A percentile compares a stretch with the other conserved stretches of the same genome.
Conservation (phyloP, 805 yeast species). For the Candida michaelii region DNA sequence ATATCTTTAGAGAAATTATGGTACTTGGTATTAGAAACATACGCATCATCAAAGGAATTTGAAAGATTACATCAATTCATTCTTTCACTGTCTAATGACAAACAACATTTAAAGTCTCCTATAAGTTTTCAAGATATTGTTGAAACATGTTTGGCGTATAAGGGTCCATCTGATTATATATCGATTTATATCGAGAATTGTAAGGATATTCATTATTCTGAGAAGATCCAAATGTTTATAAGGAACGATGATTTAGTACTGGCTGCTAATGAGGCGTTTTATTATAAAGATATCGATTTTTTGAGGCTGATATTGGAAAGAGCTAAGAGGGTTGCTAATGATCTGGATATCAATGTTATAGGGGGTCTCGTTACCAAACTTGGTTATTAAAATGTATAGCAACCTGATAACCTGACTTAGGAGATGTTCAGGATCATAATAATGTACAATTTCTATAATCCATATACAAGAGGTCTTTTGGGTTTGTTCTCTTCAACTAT, state of each 20-base stretch:
- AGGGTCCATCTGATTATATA: constrained; percentile 61
- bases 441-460: no score
- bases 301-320: constrained; percentile 24
- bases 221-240: constrained; percentile 50
- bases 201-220: constrained; percentile 40
- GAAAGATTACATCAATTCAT: constrained; percentile 36
- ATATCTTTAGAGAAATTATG: constrained; percentile 32
- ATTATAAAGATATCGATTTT: constrained; percentile 40
- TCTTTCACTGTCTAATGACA: constrained; percentile 15
- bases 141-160: constrained; percentile 45
- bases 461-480: no score
- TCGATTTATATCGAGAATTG: constrained; percentile 58
- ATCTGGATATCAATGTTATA: constrained; percentile 15
- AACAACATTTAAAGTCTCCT: constrained; percentile 52
- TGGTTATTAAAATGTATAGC: constrained; percentile 22
- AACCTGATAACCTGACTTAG: no score
- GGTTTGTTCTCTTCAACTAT: no score
- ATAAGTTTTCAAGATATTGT: constrained; percentile 72
- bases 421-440: no score
- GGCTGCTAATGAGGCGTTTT: constrained; percentile 52
- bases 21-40: constrained; percentile 32
- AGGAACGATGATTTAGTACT: constrained; percentile 50
- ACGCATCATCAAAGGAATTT: constrained; percentile 28
- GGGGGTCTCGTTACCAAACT: constrained; percentile 24
- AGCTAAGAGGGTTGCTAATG: constrained; percentile 18